Percentiles rank a stretch among this genome's conserved stretches.
These are phyloP conservation scores for Peronospora belbahrii DNA, from an alignment of 352 stramenopile genomes.

Conservation along the genomic window DNA sequence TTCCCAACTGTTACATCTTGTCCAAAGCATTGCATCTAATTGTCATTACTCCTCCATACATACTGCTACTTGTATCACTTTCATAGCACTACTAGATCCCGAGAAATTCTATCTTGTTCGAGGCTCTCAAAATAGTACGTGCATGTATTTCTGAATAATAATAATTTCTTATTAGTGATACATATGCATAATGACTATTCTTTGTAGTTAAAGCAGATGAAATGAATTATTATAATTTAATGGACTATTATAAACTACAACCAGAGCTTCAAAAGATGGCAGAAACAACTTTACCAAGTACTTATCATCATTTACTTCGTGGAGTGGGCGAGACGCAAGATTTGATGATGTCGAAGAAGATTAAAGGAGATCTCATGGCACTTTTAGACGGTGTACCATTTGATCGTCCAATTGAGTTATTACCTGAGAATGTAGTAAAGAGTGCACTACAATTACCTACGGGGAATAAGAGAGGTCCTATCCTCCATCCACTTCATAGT, in stretches of 20 bases:
- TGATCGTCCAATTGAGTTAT: conserved; percentile 65
- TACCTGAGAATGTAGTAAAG: conserved; percentile 65
- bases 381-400: conserved; percentile 70
- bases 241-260: conserved; percentile 66
- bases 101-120: conserved; percentile 55
- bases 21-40: neutral
- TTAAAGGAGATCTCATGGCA: conserved; percentile 46
- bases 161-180: conserved; percentile 5
- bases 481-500: conserved; percentile 39
- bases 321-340: conserved; percentile 48
- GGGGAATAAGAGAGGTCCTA: conserved; percentile 47
- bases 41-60: conserved; percentile 5
- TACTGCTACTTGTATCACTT: neutral
- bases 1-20: neutral
- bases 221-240: conserved; percentile 50
- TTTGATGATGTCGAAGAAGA: conserved; percentile 25
- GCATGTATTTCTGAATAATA: neutral
- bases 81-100: conserved; percentile 25
- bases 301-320: conserved; percentile 66
- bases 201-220: conserved; percentile 59
- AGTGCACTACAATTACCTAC: conserved; percentile 58
- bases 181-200: too few species aligned
- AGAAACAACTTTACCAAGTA: conserved; percentile 43
- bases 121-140: conserved; percentile 49
- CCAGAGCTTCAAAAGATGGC: conserved; percentile 53